phyloP scores from a whole-genome alignment of 768 basidiomycete genomes.

The Kwoniella sp. region DNA sequence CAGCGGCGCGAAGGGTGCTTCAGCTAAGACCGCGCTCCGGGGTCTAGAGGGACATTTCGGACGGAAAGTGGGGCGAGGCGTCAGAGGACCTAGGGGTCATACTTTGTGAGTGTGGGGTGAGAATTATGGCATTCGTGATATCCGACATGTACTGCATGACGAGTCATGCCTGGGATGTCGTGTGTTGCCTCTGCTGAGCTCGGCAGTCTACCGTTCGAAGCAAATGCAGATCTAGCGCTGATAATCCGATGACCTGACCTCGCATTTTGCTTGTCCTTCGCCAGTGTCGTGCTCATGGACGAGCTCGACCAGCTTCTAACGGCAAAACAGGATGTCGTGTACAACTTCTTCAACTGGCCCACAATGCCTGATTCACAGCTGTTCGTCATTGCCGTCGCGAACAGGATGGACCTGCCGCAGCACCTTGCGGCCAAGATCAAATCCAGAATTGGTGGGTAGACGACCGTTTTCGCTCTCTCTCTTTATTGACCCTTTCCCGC shows the following conservation, averaged over 20 bases:
- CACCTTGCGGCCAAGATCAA: conserved; percentile 89
- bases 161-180: background rate
- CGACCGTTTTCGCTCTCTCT: too few species aligned
- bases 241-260: background rate
- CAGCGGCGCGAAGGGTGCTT: conserved; percentile 71
- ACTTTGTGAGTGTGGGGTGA: conserved; percentile 70
- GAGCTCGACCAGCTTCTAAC: conserved; percentile 97
- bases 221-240: too few species aligned
- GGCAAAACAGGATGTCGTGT: conserved; percentile 94
- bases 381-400: conserved; percentile 94
- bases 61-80: conserved; percentile 58
- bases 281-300: conserved; percentile 94
- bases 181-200: too few species aligned
- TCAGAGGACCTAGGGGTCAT: conserved; percentile 71
- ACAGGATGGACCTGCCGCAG: conserved; percentile 97
- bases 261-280: background rate
- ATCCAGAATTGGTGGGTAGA: conserved; percentile 77
- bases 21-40: conserved; percentile 79
- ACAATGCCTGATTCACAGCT: conserved; percentile 83
- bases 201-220: background rate
- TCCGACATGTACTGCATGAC: background rate
- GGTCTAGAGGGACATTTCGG: conserved; percentile 77
- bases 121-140: too few species aligned
- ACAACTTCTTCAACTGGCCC: conserved; percentile 99
- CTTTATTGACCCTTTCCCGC: too few species aligned